Evolutionary conservation across 139 green algal species (phyloP).

Genomic region (Astrephomene gubernaculifera): DNA sequence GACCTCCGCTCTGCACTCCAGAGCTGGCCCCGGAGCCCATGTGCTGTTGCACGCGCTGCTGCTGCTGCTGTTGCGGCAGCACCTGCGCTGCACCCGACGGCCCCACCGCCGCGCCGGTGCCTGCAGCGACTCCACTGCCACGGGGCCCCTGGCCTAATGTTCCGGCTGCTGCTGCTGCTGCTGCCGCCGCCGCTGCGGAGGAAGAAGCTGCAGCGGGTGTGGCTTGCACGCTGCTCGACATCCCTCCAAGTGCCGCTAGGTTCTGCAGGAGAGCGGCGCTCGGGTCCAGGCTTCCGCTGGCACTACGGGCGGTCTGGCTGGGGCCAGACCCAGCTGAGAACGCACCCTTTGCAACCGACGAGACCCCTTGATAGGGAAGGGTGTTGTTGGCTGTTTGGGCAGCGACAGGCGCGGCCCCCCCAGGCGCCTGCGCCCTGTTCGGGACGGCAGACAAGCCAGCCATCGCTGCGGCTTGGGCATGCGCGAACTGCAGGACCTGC

Average conservation of each 20-base stretch:
- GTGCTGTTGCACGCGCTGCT: slow-evolving; percentile 5
- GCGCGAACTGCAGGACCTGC: neutral
- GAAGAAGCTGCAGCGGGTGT: neutral
- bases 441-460: neutral
- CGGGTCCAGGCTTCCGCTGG: neutral
- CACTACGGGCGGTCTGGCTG: too few relatives aligned
- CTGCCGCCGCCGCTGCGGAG: neutral
- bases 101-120: too few relatives aligned
- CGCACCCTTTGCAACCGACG: too few relatives aligned
- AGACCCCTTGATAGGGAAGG: too few relatives aligned
- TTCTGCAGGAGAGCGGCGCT: slow-evolving; percentile 11
- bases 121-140: too few relatives aligned
- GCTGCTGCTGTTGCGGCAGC: slow-evolving; percentile 2
- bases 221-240: neutral
- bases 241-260: neutral
- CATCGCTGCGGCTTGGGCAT: slow-evolving; percentile 7
- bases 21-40: neutral
- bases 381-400: too few relatives aligned
- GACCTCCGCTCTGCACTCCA: neutral
- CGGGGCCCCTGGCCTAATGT: too few relatives aligned
- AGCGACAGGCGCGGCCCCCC: too few relatives aligned
- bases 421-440: neutral
- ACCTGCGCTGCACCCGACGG: too few relatives aligned
- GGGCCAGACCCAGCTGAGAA: too few relatives aligned
- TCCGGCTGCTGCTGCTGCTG: neutral